Conservation (phyloP, 805 yeast species). For the Diddensiella transvaalensis region DNA sequence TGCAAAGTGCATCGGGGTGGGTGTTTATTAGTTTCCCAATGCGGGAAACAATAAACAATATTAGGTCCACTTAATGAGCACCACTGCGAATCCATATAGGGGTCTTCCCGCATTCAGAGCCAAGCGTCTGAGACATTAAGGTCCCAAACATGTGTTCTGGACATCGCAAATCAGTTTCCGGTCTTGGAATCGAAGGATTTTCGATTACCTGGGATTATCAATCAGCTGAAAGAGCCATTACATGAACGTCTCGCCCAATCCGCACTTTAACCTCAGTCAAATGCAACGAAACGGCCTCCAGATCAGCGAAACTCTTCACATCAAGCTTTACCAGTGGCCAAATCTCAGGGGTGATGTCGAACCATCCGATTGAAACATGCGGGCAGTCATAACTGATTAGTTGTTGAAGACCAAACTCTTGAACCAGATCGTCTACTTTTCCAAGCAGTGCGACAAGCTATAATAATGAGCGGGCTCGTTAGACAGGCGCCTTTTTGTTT, state of each 20-base stretch:
- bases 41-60: not conserved
- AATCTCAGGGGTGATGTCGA: constrained; percentile 3
- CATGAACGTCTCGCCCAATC: constrained; percentile 20
- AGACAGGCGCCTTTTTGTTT: no score
- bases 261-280: constrained; percentile 7
- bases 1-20: no score
- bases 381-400: constrained; percentile 4
- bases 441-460: not conserved
- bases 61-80: not conserved
- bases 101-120: no score
- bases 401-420: constrained; percentile 3
- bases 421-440: constrained; percentile 2
- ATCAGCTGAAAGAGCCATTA: not conserved
- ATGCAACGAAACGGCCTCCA: not conserved
- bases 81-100: not conserved
- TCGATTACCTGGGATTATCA: not conserved
- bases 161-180: not conserved
- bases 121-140: not conserved
- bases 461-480: no score
- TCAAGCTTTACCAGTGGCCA: no score
- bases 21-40: not conserved
- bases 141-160: not conserved
- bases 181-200: not conserved
- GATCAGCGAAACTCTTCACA: no score
- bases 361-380: constrained; percentile 22